Evolutionary conservation across 495 filamentous ascomycete species (phyloP).

Genomic region (Paragyromitra xinjiangensis): DNA sequence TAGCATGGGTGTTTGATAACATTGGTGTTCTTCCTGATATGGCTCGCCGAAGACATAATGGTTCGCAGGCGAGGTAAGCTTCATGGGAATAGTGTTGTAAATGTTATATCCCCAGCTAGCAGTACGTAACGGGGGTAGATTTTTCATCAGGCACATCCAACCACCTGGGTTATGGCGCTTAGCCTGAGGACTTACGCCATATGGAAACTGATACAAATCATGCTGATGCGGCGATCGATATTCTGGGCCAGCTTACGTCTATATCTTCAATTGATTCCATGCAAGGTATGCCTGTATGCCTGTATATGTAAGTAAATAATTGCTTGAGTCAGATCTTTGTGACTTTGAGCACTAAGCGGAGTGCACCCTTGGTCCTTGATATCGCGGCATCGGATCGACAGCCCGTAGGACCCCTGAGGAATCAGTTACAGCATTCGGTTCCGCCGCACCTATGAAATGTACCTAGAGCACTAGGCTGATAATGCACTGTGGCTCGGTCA

Average conservation of each 20-base stretch:
- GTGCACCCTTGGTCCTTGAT: constrained; percentile 1
- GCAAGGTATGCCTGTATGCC: not conserved
- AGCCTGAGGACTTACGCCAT: not conserved
- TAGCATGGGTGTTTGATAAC: too few relatives aligned
- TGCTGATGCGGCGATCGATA: not conserved
- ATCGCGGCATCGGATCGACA: constrained; percentile 36
- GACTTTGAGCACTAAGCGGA: constrained; percentile 14
- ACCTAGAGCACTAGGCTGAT: not conserved
- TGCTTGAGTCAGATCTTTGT: constrained; percentile 9
- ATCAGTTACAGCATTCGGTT: constrained; percentile 15
- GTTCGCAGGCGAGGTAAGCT: too few relatives aligned
- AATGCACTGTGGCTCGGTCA: constrained; percentile 7
- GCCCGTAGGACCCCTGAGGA: constrained; percentile 13
- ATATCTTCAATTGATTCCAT: not conserved
- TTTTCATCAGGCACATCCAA: too few relatives aligned
- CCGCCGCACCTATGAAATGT: constrained; percentile 2
- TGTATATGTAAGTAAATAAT: not conserved
- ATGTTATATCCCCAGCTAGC: too few relatives aligned
- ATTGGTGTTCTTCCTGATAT: too few relatives aligned
- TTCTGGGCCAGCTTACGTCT: not conserved
- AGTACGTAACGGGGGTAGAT: too few relatives aligned
- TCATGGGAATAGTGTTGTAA: too few relatives aligned
- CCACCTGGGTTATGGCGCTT: too few relatives aligned
- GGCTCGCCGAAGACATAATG: too few relatives aligned
- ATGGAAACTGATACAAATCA: not conserved